Conservation (phyloP, 805 yeast species). For the Sugiyamaella valdiviana region DNA sequence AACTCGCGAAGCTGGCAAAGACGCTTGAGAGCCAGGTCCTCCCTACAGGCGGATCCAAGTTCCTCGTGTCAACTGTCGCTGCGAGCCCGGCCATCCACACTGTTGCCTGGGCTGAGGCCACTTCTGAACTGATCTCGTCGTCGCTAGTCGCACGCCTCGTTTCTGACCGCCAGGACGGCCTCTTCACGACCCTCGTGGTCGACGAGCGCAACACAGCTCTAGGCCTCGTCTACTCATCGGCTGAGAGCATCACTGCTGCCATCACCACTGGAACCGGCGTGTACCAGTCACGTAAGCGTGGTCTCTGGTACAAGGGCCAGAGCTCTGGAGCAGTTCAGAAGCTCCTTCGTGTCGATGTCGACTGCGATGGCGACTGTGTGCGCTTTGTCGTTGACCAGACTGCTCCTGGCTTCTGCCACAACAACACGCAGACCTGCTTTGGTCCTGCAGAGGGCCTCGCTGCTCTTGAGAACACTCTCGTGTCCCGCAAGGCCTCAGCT, state of each 20-base stretch:
- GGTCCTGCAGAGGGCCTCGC: constrained; percentile 62
- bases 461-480: constrained; percentile 60
- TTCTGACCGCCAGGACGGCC: constrained; percentile 83
- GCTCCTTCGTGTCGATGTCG: constrained; percentile 58
- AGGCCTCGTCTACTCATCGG: constrained; percentile 88
- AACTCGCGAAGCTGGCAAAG: background rate
- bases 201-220: constrained; percentile 63
- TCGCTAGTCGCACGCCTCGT: constrained; percentile 47
- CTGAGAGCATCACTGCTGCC: constrained; percentile 74
- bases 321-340: constrained; percentile 94
- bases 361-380: constrained; percentile 90
- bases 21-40: background rate
- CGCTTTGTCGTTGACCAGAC: constrained; percentile 79
- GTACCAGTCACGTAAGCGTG: constrained; percentile 83
- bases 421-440: constrained; percentile 75
- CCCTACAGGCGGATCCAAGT: background rate
- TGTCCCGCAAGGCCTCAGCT: constrained; percentile 57
- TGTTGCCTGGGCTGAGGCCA: background rate
- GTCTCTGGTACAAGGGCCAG: constrained; percentile 93
- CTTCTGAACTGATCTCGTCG: constrained; percentile 19
- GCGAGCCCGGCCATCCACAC: background rate
- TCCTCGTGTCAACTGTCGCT: constrained; percentile 1
- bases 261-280: constrained; percentile 79
- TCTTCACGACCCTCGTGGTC: constrained; percentile 77
- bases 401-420: constrained; percentile 91